A percentile compares a stretch with the other conserved stretches of the same genome.
Evolutionary conservation across 2,329 filamentous ascomycete genomes (phyloP).

Genomic region (Ophiognomonia clavigignenti-juglandacearum): DNA sequence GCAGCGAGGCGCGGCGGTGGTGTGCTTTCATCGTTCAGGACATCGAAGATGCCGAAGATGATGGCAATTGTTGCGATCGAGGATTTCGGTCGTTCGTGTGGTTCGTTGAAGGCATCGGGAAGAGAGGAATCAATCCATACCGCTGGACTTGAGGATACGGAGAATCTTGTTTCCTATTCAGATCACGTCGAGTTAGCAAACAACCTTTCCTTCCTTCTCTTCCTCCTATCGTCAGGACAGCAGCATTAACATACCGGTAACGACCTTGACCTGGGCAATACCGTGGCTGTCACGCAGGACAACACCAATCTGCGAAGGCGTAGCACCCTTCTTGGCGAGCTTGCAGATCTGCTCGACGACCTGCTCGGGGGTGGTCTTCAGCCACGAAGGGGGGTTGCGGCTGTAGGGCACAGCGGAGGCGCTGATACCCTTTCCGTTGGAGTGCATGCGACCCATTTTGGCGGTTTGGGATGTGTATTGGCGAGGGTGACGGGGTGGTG

Average conservation of each 20-base stretch:
- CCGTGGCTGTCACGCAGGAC: slow-evolving; percentile 97
- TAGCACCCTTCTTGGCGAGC: slow-evolving; percentile 97
- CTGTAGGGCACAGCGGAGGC: slow-evolving; percentile 96
- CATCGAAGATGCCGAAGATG: background rate
- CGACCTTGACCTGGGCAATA: slow-evolving; percentile 94
- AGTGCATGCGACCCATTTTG: slow-evolving; percentile 97
- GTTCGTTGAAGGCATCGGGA: background rate
- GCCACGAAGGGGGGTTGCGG: slow-evolving; percentile 85
- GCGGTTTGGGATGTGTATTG: slow-evolving; percentile 34
- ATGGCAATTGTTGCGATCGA: too few species aligned
- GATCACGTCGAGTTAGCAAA: slow-evolving; percentile 35
- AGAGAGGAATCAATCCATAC: slow-evolving; percentile 59
- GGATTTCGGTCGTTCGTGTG: background rate
- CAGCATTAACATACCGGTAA: slow-evolving; percentile 68
- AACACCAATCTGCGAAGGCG: slow-evolving; percentile 98
- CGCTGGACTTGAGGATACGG: slow-evolving; percentile 94
- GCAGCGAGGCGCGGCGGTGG: background rate
- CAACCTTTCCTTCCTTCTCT: background rate
- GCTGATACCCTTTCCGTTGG: slow-evolving; percentile 99
- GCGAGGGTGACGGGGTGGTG: slow-evolving; percentile 21
- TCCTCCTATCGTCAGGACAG: background rate
- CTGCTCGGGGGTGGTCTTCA: slow-evolving; percentile 98
- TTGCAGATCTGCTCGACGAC: slow-evolving; percentile 99
- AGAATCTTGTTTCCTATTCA: slow-evolving; percentile 97
- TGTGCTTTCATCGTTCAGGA: background rate